Base-by-base conservation (phyloP, 164 flowering plant genomes). In the Vitis amurensis region DNA sequence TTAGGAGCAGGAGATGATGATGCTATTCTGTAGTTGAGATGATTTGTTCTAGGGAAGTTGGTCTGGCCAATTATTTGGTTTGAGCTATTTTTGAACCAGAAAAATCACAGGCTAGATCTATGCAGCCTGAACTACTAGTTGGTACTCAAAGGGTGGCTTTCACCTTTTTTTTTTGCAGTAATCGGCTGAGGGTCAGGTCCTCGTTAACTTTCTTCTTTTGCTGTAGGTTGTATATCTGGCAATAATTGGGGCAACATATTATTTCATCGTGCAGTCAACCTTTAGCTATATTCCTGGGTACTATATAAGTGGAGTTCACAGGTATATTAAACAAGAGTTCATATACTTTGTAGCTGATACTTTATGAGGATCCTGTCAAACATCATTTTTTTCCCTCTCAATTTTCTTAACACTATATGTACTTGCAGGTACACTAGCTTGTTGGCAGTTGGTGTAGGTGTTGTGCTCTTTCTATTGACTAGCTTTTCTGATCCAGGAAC, bases 401-500 rank as follows among this genome's bases (percentile, higher is more conserved):
- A 23, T 60, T 55, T 48, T 61, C 64, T 63, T 3, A 50, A 15
- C 59, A n/a, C 74, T 55, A 27, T 50, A 30, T 67, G 61, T 67
- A 79, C 19, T 73, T 85, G 83, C 85, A 95, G 99, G 88, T 91
- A 88, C 81, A 85, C 78, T 73, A 93, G 98, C 86, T 72, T 88
- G 55, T 68, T 89, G 83, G 99, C 87, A 48, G 97, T 88, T 78
- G 88, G 78, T 79, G 84, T 91, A 53, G 99, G 99, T 74, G 61
- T 89, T 73, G 50, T 87, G 47, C 92, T 95, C 66, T 95, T 95
- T 80, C 71, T 91, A 69, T 83, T 93, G 85, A 88, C 97, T 61
- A 93, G 99, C 89, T 93, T 89, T 80, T 89, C 97, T 80, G 99
- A 95, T 83, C 97, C 99, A 48, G 99, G 99, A 77, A 91, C 88